Evolutionary conservation across 2,329 filamentous ascomycete species (phyloP).

Genomic region (Fusarium protoensiforme): DNA sequence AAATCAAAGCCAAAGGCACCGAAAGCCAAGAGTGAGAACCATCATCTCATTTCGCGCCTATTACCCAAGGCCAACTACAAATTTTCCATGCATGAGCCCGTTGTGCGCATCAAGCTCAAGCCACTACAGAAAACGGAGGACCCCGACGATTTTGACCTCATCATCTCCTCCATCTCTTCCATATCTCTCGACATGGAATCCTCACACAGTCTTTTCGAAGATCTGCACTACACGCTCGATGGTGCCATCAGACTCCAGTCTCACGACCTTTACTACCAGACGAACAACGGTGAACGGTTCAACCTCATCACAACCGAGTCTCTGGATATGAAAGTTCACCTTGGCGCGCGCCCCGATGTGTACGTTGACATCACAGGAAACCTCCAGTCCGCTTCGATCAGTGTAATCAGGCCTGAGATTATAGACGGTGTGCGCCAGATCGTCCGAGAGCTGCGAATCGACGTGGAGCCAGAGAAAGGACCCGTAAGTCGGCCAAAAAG

Average conservation of each 20-base stretch:
- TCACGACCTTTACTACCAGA: constrained; percentile 95
- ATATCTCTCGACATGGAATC: constrained; percentile 94
- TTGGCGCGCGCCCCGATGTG: constrained; percentile 87
- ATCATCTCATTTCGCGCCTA: constrained; percentile 85
- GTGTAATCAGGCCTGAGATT: constrained; percentile 92
- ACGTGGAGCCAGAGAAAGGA: constrained; percentile 72
- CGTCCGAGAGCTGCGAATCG: constrained; percentile 80
- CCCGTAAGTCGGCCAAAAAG: constrained; percentile 58
- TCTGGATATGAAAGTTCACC: constrained; percentile 85
- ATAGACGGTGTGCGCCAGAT: constrained; percentile 93
- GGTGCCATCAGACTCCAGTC: constrained; percentile 86
- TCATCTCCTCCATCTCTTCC: constrained; percentile 95
- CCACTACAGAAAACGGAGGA: constrained; percentile 74
- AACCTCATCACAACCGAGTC: constrained; percentile 89
- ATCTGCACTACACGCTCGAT: constrained; percentile 86
- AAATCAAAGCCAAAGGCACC: constrained; percentile 61
- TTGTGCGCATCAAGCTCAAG: constrained; percentile 88
- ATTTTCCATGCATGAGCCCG: constrained; percentile 95
- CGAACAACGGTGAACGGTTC: constrained; percentile 82
- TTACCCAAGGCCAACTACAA: constrained; percentile 95
- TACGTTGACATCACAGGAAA: constrained; percentile 83
- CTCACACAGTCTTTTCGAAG: constrained; percentile 87
- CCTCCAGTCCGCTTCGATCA: constrained; percentile 87
- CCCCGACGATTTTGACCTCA: constrained; percentile 88
- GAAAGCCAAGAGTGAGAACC: constrained; percentile 55